phyloP scores from a whole-genome alignment of 2,329 filamentous ascomycete species.

The Curvularia eragrostidis region DNA sequence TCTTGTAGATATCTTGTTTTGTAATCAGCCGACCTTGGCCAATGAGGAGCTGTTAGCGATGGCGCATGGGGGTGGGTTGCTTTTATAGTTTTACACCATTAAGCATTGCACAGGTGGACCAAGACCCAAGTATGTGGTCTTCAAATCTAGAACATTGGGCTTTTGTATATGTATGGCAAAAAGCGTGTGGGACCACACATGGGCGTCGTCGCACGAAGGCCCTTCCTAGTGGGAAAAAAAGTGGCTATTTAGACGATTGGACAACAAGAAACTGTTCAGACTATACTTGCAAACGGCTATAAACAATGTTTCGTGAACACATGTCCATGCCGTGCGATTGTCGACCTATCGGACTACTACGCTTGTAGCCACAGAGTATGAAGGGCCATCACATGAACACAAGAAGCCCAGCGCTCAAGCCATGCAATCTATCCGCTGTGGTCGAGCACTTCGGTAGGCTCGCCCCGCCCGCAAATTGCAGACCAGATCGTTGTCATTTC shows the following conservation, averaged over 20 bases:
- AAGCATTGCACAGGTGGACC: constrained; percentile 9
- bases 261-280: constrained; percentile 10
- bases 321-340: neutral
- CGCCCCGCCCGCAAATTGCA: constrained; percentile 20
- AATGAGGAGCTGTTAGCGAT: constrained; percentile 46
- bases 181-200: constrained; percentile 1
- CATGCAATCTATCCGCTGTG: constrained; percentile 33
- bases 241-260: constrained; percentile 11
- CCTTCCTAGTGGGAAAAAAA: constrained; percentile 1
- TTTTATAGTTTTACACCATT: constrained; percentile 13
- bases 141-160: constrained; percentile 11
- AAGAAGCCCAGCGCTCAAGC: constrained; percentile 23
- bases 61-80: constrained; percentile 42
- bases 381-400: constrained; percentile 19
- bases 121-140: constrained; percentile 17
- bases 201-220: neutral
- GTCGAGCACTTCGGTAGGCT: constrained; percentile 15
- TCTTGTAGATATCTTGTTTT: constrained; percentile 31
- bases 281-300: constrained; percentile 2
- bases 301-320: constrained; percentile 14
- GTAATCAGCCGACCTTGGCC: constrained; percentile 26
- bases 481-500: constrained; percentile 23
- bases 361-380: constrained; percentile 4
- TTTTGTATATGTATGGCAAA: constrained; percentile 1
- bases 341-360: constrained; percentile 13